These are phyloP conservation scores for Craterostigma plantagineum DNA, from an alignment of 257 asterid genomes.

Conservation along the genomic window DNA sequence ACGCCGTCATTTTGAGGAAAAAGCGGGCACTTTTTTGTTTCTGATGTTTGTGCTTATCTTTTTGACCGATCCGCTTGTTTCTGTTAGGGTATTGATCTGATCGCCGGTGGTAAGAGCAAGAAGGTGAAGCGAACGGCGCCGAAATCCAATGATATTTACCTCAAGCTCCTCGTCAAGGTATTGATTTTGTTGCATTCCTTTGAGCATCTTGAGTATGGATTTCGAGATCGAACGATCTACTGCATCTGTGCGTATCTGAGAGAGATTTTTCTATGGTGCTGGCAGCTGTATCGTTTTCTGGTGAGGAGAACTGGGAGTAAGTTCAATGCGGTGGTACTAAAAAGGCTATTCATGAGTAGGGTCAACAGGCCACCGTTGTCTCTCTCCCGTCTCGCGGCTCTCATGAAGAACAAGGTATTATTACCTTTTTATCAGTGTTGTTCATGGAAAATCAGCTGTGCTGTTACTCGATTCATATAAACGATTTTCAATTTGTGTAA, in stretches of 20 bases:
- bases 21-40: too few species aligned
- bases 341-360: conserved; percentile 87
- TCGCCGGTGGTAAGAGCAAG: conserved; percentile 86
- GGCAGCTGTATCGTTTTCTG: conserved; percentile 63
- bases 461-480: not conserved
- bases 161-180: conserved; percentile 51
- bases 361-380: conserved; percentile 76
- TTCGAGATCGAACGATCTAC: conserved; percentile 5
- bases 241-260: too few species aligned
- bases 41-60: too few species aligned
- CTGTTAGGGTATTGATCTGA: conserved; percentile 71
- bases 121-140: conserved; percentile 20
- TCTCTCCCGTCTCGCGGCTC: conserved; percentile 52
- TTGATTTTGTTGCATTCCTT: not conserved
- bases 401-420: conserved; percentile 50
- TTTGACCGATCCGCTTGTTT: too few species aligned
- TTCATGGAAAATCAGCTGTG: too few species aligned
- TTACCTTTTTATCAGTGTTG: conserved; percentile 4
- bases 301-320: conserved; percentile 86
- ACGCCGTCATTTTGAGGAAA: too few species aligned
- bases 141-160: conserved; percentile 46
- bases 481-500: not conserved
- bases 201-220: not conserved
- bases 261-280: not conserved
- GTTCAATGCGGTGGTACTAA: conserved; percentile 66